phyloP scores from a whole-genome alignment of 176 grass and related monocot species.

The Cenchrus fungigraminus region DNA sequence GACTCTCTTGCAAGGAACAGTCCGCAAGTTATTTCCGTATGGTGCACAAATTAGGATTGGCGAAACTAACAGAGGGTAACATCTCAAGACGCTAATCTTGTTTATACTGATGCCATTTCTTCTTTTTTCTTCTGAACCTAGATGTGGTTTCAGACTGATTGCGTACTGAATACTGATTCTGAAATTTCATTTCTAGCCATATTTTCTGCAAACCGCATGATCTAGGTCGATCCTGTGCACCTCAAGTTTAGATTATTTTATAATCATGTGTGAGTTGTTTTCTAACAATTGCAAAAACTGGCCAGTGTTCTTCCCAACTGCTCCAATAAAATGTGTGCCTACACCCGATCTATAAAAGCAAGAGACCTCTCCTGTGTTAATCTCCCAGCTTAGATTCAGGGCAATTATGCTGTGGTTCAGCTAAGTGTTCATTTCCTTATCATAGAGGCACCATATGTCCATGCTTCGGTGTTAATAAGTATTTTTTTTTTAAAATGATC shows the following conservation, averaged over 20 bases:
- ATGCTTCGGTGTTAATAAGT: background rate
- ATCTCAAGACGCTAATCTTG: slow-evolving; percentile 20
- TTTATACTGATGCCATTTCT: slow-evolving; percentile 6
- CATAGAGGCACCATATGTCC: background rate
- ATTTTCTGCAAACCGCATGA: background rate
- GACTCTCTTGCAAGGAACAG: slow-evolving; percentile 78
- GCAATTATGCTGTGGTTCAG: background rate
- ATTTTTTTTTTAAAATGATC: background rate
- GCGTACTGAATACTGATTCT: background rate
- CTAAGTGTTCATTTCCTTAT: background rate
- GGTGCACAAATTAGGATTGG: slow-evolving; percentile 84
- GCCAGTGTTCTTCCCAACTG: background rate
- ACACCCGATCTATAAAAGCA: background rate
- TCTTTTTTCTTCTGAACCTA: slow-evolving; percentile 27
- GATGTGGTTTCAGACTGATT: background rate
- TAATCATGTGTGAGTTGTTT: background rate
- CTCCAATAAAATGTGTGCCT: background rate
- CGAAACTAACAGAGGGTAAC: slow-evolving; percentile 79
- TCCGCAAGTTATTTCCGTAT: slow-evolving; percentile 76
- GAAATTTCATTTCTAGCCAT: background rate
- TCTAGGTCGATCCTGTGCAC: background rate
- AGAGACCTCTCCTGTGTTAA: background rate
- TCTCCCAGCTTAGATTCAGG: background rate
- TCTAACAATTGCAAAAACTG: background rate
- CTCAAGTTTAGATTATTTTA: background rate